Percentiles rank a stretch among this genome's conserved stretches.
Conservation (phyloP, 306 rosid genomes). For the Aeschynomene evenia region DNA sequence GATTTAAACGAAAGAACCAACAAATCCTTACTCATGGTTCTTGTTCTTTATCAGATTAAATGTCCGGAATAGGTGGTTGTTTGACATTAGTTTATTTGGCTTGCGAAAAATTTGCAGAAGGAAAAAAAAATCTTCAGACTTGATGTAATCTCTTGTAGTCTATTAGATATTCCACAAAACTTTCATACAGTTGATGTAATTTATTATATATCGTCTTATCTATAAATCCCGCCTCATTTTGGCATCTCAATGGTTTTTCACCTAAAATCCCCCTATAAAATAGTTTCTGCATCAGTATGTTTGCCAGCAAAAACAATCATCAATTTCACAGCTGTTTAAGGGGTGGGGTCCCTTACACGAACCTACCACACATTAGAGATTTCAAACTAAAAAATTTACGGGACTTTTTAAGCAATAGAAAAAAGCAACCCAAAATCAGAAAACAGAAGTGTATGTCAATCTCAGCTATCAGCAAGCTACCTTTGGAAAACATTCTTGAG, state of each 20-base stretch:
- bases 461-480: conserved; percentile 39
- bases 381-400: not conserved
- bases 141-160: too few relatives aligned
- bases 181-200: not conserved
- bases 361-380: not conserved
- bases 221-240: too few relatives aligned
- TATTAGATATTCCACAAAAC: not conserved
- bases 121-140: too few relatives aligned
- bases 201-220: too few relatives aligned
- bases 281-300: not conserved
- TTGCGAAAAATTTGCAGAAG: too few relatives aligned
- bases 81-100: too few relatives aligned
- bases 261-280: too few relatives aligned
- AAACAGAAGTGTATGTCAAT: not conserved
- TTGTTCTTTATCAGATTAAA: too few relatives aligned
- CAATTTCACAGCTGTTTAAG: not conserved
- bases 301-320: not conserved
- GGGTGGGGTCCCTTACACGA: not conserved
- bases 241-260: too few relatives aligned
- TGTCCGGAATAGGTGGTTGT: not conserved
- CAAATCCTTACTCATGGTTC: too few relatives aligned
- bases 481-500: conserved; percentile 63
- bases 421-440: not conserved
- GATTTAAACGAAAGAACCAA: too few relatives aligned
- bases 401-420: not conserved